Percentiles rank a stretch among this genome's conserved stretches.
These are phyloP conservation scores for Penicillium sp. DNA, from an alignment of 2,329 filamentous ascomycete species.

Conservation along the genomic window DNA sequence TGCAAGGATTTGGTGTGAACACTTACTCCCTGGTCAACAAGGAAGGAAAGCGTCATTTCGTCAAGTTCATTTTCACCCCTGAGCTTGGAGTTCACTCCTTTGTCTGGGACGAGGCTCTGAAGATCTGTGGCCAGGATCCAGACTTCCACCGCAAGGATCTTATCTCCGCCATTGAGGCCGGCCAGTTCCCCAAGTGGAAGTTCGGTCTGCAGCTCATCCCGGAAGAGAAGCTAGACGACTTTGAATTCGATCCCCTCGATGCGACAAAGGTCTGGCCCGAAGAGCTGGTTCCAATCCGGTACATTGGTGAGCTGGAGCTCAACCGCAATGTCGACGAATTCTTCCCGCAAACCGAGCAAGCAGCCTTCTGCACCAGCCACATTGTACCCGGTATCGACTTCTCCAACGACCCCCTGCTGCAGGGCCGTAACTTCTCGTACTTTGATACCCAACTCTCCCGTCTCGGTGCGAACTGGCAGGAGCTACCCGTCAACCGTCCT, in stretches of 20 bases:
- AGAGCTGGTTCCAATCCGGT: constrained; percentile 70
- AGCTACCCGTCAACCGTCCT: constrained; percentile 74
- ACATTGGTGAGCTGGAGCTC: constrained; percentile 76
- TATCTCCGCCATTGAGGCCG: constrained; percentile 69
- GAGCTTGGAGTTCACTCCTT: constrained; percentile 36
- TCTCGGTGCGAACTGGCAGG: constrained; percentile 72
- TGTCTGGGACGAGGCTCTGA: constrained; percentile 68
- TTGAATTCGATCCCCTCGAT: constrained; percentile 83
- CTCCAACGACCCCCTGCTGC: constrained; percentile 71
- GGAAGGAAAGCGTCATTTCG: constrained; percentile 34
- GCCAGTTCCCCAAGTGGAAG: constrained; percentile 73
- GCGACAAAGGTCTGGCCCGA: constrained; percentile 86
- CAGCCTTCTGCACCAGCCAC: constrained; percentile 78
- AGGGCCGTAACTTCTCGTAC: constrained; percentile 69
- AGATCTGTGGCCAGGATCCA: constrained; percentile 71
- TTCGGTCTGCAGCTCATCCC: constrained; percentile 79
- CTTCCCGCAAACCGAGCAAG: constrained; percentile 80
- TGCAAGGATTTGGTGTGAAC: constrained; percentile 40
- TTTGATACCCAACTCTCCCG: constrained; percentile 60
- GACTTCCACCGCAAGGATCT: constrained; percentile 82
- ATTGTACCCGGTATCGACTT: constrained; percentile 76
- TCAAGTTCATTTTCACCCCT: constrained; percentile 38
- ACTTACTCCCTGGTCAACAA: constrained; percentile 35
- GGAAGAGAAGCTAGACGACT: constrained; percentile 70
- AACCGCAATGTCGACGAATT: constrained; percentile 80